Conservation (phyloP, 2,329 filamentous ascomycete species). For the Stemphylium vesicarium region DNA sequence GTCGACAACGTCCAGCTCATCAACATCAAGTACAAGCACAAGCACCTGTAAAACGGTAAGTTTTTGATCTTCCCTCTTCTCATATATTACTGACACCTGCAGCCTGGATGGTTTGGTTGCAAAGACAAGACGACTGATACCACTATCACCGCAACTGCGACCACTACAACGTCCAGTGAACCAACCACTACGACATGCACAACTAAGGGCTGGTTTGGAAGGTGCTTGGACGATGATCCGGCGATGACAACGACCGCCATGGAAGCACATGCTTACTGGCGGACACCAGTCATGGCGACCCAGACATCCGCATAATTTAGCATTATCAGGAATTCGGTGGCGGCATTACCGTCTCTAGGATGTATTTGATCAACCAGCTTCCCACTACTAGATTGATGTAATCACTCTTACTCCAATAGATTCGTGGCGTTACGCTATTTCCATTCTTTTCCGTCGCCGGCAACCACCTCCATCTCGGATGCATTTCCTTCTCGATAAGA, state of each 20-base stretch:
- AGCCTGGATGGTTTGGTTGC: constrained; percentile 48
- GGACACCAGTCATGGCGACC: constrained; percentile 30
- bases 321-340: no score
- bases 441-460: no score
- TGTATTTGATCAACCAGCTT: no score
- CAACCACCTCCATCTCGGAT: no score
- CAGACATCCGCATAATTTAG: constrained; percentile 18
- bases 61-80: not conserved
- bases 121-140: constrained; percentile 39
- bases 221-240: constrained; percentile 36
- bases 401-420: no score
- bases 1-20: constrained; percentile 29
- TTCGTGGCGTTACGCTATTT: no score
- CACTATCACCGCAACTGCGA: constrained; percentile 22
- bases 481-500: no score
- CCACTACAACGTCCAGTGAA: constrained; percentile 28
- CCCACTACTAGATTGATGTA: no score
- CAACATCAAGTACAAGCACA: constrained; percentile 32
- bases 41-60: constrained; percentile 45
- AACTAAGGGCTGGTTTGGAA: constrained; percentile 47
- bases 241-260: constrained; percentile 36
- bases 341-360: no score
- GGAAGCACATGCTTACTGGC: constrained; percentile 36
- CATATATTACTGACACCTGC: constrained; percentile 11
- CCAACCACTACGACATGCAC: constrained; percentile 40